Evolutionary conservation across 768 basidiomycete genomes (phyloP).

Genomic region (Strobilomyces echinocephalus): DNA sequence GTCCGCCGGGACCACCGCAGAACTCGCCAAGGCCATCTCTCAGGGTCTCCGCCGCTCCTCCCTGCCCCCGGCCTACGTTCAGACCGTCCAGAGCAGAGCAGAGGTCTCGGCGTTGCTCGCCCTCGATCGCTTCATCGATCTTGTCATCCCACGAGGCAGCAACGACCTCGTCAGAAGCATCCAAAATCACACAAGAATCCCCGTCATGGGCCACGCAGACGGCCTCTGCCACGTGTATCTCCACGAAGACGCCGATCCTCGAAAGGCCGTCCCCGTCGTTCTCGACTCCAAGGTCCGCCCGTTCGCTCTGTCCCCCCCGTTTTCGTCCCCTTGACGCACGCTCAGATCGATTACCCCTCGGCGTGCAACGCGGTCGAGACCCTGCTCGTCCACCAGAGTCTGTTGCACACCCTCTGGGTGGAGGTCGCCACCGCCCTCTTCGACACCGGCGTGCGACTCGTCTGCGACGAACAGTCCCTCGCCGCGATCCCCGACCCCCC

Average conservation of each 20-base stretch:
- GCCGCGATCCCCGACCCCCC: conserved; percentile 46
- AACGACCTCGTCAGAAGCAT: conserved; percentile 86
- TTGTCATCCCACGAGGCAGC: conserved; percentile 95
- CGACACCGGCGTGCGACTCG: conserved; percentile 62
- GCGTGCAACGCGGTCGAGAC: conserved; percentile 95
- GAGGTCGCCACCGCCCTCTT: conserved; percentile 71
- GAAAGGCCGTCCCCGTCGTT: conserved; percentile 78
- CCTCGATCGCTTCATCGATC: conserved; percentile 89
- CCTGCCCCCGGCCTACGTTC: conserved; percentile 78
- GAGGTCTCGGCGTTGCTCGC: conserved; percentile 85
- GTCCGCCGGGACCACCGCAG: conserved; percentile 70
- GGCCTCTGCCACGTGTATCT: conserved; percentile 89
- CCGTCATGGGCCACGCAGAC: conserved; percentile 99
- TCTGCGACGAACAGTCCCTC: conserved; percentile 71
- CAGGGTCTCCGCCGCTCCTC: conserved; percentile 55
- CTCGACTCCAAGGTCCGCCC: conserved; percentile 82
- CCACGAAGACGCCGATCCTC: conserved; percentile 72
- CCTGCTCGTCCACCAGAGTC: conserved; percentile 73
- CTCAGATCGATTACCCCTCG: conserved; percentile 86
- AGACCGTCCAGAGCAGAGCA: conserved; percentile 84
- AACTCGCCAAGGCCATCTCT: conserved; percentile 78
- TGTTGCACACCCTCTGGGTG: conserved; percentile 76
- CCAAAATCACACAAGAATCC: conserved; percentile 85
- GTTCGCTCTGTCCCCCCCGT: not conserved
- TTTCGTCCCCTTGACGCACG: not conserved